Evolutionary conservation across 2,329 filamentous ascomycete species (phyloP), one percentile per base, ranked within the genome.

Genomic region (Leptographium lundbergii): DNA sequence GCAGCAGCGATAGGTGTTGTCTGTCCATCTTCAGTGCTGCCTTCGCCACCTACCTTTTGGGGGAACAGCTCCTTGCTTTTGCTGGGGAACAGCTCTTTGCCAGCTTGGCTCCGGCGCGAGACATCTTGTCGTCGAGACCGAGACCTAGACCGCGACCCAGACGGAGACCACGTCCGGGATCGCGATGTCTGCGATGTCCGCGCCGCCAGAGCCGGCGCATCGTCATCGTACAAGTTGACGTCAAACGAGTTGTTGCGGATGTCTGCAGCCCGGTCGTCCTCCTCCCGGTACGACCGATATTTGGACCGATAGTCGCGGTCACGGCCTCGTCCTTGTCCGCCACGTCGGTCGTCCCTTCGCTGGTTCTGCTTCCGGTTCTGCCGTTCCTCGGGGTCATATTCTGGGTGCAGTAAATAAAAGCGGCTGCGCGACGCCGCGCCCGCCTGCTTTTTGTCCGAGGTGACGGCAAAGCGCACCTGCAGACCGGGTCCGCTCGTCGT

Each of bases 341-440:
- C 82, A 68, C 86, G 89, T 67, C 77, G 79, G 34, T 55, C 70
- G 36, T 45, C 24, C 62, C 61, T 48, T 81, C 77, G 56, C 81
- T 77, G 47, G 36, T 50, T 24, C 36, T 6, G 14, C 60, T 76
- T n/a, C 29, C 24, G 19, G 13, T 48, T 36, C 34, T 36, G 76
- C 57, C 82, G 81, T 73, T 89, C 90, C 65, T 86, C 85, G 2
- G 87, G 90, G 67, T 96, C 91, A 68, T 91, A 84, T 66, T 96
- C 89, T 1, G 92, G 92, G 66, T 97, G 89, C 67, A 94, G 80
- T 42, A 96, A 82, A 69, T 99, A 99, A 74, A 95, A 97, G 14
- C 89, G 82, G 72, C 92, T 97, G 62, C 88, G 81, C 56, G 87
- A 81, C 13, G 89, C 82, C 1, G 94, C 92, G 48, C 89, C 86